Base-by-base conservation (phyloP, 2,329 filamentous ascomycete genomes). In the Fusarium secorum region DNA sequence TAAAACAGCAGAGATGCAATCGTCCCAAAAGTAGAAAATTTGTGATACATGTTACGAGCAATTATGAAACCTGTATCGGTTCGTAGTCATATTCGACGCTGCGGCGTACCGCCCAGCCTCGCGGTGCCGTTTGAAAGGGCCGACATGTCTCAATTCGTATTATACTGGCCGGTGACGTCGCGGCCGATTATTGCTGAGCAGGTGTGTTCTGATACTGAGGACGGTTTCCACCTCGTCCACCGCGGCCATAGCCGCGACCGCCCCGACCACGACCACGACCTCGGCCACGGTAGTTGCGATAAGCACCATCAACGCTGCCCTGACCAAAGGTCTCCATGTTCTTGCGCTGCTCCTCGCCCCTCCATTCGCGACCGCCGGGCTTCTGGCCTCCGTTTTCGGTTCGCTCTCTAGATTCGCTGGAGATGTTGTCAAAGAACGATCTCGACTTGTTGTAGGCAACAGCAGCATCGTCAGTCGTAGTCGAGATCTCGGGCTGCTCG, bases 391-490 rank as follows among this genome's bases (percentile, higher is more conserved):
- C 85, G 41, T 90, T 90, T 68, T 95, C 93, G 55, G 93, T 90
- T 45, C 96, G 90, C 72, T 99, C 96, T 80, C 93, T 97, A 68
- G 93, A 88, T 79, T 99, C 96, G 73, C 93, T 97, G 2, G 94
- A 97, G 71, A 99, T 98, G 81, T 99, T 98, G 82, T 99, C 96
- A 78, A 99, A 99, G 86, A 99, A 99, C 3, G 94, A 97, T 7
- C 85, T 90, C 9, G 90, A 87, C 82, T 94, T 97, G 84, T 98
- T 95, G 83, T 99, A 99, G 1, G 89, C 85, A 17, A 81, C 73
- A 18, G 85, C 82, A 11, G 84, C 84, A 22, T 81, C 77, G 17
- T 85, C 81, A 3, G 85, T 81, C 18, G 81, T 79, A 13, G 69
- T 33, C 3, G 85, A 80, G 36, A 41, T 41, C 39, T 85, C 82